phyloP scores from a whole-genome alignment of 2,329 filamentous ascomycete species.

The Ustilaginoidea virens region DNA sequence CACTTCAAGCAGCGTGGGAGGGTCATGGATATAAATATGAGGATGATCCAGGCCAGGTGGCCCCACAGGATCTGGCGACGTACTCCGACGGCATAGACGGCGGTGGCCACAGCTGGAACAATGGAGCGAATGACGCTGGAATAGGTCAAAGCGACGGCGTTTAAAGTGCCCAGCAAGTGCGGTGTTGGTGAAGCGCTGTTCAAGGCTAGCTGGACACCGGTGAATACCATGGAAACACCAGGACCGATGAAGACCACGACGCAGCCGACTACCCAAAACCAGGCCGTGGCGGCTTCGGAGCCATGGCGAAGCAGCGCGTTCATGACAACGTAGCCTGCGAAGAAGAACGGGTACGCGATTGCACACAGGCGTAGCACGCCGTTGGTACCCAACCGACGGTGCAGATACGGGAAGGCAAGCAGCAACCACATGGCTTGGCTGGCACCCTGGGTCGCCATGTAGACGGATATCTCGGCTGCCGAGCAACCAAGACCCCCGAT shows the following conservation, averaged over 20 bases:
- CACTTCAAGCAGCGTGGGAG: conserved; percentile 12
- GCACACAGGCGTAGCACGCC: conserved; percentile 43
- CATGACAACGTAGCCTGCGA: conserved; percentile 40
- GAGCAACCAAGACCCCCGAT: conserved; percentile 53
- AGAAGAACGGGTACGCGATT: conserved; percentile 46
- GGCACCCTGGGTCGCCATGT: conserved; percentile 48
- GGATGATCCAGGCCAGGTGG: conserved; percentile 27
- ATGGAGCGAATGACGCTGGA: conserved; percentile 48
- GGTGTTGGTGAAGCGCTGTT: conserved; percentile 59
- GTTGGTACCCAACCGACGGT: conserved; percentile 50
- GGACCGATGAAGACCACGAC: conserved; percentile 36
- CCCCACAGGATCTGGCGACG: conserved; percentile 45
- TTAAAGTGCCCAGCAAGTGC: conserved; percentile 52
- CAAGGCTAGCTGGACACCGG: conserved; percentile 53
- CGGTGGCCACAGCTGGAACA: conserved; percentile 49
- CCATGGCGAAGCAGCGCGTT: conserved; percentile 27
- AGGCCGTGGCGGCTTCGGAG: conserved; percentile 15
- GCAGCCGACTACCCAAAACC: conserved; percentile 39
- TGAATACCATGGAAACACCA: conserved; percentile 55
- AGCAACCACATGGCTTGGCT: conserved; percentile 60
- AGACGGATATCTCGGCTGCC: conserved; percentile 46
- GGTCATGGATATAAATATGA: conserved; percentile 15
- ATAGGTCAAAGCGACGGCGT: conserved; percentile 44
- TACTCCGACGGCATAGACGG: conserved; percentile 52
- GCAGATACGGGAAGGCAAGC: conserved; percentile 51